A percentile compares a stretch with the other conserved stretches of the same genome.
These are phyloP conservation scores for Nicotiana obtusifolia DNA, from an alignment of 257 asterid genomes.

Conservation along the genomic window DNA sequence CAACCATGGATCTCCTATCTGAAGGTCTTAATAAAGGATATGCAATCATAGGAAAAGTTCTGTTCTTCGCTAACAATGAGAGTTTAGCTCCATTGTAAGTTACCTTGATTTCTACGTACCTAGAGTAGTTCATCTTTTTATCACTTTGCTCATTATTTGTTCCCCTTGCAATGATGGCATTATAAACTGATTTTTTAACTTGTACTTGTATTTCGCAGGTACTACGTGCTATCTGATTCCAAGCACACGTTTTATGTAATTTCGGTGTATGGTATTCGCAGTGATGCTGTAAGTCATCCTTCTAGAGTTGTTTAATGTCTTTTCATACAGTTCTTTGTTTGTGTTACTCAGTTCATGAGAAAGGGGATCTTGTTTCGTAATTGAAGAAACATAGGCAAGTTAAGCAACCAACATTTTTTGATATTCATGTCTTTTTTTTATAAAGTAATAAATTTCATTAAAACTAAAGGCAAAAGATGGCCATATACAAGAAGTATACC, in stretches of 20 bases:
- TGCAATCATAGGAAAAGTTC: constrained; percentile 65
- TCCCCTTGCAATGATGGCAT: background rate
- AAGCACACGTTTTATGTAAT: constrained; percentile 60
- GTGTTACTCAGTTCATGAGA: background rate
- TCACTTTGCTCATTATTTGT: background rate
- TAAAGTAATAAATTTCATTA: too few species aligned
- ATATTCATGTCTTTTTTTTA: background rate
- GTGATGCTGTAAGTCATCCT: constrained; percentile 57
- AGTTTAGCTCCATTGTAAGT: constrained; percentile 75
- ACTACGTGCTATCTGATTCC: constrained; percentile 74
- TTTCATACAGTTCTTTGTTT: background rate
- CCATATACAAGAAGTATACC: too few species aligned
- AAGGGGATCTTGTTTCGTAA: background rate
- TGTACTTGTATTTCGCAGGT: constrained; percentile 37
- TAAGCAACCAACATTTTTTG: background rate
- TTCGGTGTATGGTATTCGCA: constrained; percentile 61
- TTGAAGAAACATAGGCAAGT: background rate
- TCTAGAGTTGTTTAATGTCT: background rate
- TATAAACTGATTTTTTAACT: background rate
- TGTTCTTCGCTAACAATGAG: constrained; percentile 56
- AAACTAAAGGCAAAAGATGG: too few species aligned
- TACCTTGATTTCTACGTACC: constrained; percentile 6
- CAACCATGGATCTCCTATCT: constrained; percentile 46
- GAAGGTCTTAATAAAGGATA: constrained; percentile 85
- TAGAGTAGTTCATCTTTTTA: background rate